Evolutionary conservation across 768 basidiomycete species (phyloP).

Genomic region (Tephrocybe rancida): DNA sequence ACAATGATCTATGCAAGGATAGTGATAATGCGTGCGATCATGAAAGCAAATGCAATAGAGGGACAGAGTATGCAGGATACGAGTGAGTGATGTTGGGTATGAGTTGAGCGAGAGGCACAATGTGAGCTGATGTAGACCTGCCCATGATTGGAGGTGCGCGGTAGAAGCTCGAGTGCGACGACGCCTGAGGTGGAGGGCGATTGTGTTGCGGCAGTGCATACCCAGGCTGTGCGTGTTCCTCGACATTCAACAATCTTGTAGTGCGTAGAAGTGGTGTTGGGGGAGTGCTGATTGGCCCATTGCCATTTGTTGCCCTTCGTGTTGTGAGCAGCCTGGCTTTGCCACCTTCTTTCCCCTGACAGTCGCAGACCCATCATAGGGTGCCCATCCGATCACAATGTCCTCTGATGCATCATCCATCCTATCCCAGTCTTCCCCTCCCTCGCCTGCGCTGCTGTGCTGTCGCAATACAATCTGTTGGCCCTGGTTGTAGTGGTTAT

Average conservation of each 20-base stretch:
- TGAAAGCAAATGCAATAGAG: slow-evolving; percentile 14
- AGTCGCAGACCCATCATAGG: slow-evolving; percentile 29
- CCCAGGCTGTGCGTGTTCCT: slow-evolving; percentile 47
- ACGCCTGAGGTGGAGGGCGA: slow-evolving; percentile 6
- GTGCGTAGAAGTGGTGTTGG: slow-evolving; percentile 35
- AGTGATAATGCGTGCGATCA: background rate
- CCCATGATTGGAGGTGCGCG: slow-evolving; percentile 37
- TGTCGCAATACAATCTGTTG: slow-evolving; percentile 13
- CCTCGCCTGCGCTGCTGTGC: slow-evolving; percentile 34
- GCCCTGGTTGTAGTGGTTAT: slow-evolving; percentile 6
- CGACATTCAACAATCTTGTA: slow-evolving; percentile 72
- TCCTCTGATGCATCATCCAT: slow-evolving; percentile 68
- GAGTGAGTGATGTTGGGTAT: background rate
- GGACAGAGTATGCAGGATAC: background rate
- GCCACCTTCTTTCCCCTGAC: slow-evolving; percentile 27
- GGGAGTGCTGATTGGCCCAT: slow-evolving; percentile 4
- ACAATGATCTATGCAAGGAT: background rate
- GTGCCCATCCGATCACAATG: slow-evolving; percentile 19
- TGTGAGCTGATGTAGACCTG: slow-evolving; percentile 64
- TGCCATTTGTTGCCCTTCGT: slow-evolving; percentile 23
- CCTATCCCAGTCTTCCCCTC: slow-evolving; percentile 81
- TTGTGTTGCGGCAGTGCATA: background rate
- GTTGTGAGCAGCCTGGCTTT: slow-evolving; percentile 40
- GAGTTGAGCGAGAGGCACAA: slow-evolving; percentile 14
- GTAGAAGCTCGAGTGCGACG: slow-evolving; percentile 27